Percentiles rank a stretch among this genome's conserved stretches.
These are phyloP conservation scores for Aspergillus campestris DNA, from an alignment of 495 filamentous ascomycete genomes.

Conservation along the genomic window DNA sequence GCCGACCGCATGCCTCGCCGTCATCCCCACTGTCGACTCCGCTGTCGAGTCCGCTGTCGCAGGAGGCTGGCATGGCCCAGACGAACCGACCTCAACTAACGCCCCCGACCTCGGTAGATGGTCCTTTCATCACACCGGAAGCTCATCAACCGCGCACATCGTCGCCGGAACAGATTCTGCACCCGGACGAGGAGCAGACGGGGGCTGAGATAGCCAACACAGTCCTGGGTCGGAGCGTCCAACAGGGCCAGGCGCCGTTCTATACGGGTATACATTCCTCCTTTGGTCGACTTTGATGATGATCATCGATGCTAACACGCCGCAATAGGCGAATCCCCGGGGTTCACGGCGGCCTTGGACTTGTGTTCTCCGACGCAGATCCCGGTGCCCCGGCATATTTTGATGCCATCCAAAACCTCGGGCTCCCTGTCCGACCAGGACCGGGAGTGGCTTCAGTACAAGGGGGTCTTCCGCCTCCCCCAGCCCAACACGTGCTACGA, in stretches of 20 bases:
- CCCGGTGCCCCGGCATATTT: slow-evolving; percentile 16
- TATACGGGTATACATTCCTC: slow-evolving; percentile 16
- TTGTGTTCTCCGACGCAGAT: slow-evolving; percentile 13
- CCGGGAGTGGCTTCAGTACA: slow-evolving; percentile 15
- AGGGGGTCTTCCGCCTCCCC: slow-evolving; percentile 23
- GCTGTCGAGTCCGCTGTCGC: no score
- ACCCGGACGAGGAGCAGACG: slow-evolving; percentile 20
- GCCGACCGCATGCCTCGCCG: no score
- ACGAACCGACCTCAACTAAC: no score
- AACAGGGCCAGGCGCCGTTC: slow-evolving; percentile 17
- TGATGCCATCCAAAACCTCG: slow-evolving; percentile 13
- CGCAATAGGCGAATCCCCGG: slow-evolving; percentile 13
- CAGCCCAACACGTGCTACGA: slow-evolving; percentile 12
- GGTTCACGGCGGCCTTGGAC: slow-evolving; percentile 16
- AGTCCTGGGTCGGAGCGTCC: slow-evolving; percentile 13
- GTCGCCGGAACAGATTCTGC: no score
- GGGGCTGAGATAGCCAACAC: slow-evolving; percentile 22
- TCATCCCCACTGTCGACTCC: no score
- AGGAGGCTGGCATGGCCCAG: no score
- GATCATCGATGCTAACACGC: neutral
- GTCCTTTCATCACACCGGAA: no score
- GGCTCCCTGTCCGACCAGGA: slow-evolving; percentile 16
- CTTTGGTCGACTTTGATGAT: neutral
- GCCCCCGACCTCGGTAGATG: no score
- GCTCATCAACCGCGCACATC: no score